Percentiles rank a stretch among this genome's conserved stretches.
Conservation (phyloP, 768 basidiomycete species). For the Myochromella boudieri region DNA sequence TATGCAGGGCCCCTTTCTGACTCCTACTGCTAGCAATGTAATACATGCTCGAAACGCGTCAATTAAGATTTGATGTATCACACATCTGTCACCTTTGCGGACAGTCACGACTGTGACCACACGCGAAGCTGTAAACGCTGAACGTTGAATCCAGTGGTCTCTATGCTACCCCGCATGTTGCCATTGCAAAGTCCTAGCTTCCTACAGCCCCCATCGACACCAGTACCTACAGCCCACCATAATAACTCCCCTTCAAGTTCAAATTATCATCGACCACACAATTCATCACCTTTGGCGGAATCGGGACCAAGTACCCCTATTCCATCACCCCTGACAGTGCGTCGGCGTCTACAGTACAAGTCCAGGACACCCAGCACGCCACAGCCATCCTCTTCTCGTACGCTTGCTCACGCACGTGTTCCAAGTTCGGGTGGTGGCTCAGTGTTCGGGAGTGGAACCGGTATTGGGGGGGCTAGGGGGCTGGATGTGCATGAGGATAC, state of each 20-base stretch:
- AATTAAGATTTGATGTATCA: too few relatives aligned
- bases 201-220: slow-evolving; percentile 15
- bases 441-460: slow-evolving; percentile 18
- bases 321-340: slow-evolving; percentile 47
- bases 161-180: neutral
- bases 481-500: slow-evolving; percentile 31
- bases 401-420: slow-evolving; percentile 2
- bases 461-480: too few relatives aligned
- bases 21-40: too few relatives aligned
- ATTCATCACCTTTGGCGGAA: slow-evolving; percentile 55
- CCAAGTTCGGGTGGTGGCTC: slow-evolving; percentile 21
- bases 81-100: too few relatives aligned
- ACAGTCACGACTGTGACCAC: too few relatives aligned
- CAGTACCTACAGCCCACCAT: slow-evolving; percentile 3
- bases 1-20: too few relatives aligned
- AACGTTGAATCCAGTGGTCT: too few relatives aligned
- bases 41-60: too few relatives aligned
- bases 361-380: slow-evolving; percentile 26
- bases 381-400: slow-evolving; percentile 20
- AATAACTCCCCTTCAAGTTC: neutral
- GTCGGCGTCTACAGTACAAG: slow-evolving; percentile 61
- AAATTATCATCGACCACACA: slow-evolving; percentile 30
- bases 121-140: too few relatives aligned
- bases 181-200: slow-evolving; percentile 8
- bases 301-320: slow-evolving; percentile 35